Evolutionary conservation across 2,329 filamentous ascomycete species (phyloP), one percentile per base, ranked within the genome.

Genomic region (Lachnum nothofagi): DNA sequence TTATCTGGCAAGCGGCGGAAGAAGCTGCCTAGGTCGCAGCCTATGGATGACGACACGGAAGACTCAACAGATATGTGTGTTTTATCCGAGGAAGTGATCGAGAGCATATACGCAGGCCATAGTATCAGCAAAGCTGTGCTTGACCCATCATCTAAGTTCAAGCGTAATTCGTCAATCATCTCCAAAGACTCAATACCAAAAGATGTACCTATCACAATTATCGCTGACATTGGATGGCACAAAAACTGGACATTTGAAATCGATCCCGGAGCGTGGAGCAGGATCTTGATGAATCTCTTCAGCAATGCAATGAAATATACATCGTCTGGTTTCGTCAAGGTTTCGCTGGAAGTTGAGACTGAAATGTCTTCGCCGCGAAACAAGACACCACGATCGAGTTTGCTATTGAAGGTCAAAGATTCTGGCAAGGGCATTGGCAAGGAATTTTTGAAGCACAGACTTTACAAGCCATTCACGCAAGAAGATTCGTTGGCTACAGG

Each of bases 261-360:
- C 2, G 74, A 82, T 40, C 73, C 77, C 0, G 80, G 80, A 0
- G 74, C 73, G 2, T 64, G 75, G 52, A 67, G 73, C 41, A 53
- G 62, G 38, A 61, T 83, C 40, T 70, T 83, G 41, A 81, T 82
- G 78, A 83, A 83, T 48, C 58, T 83, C 0, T 76, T 82, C 35
- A 77, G 77, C 7, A 84, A 84, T 56, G 73, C 80, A 0, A 69
- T 83, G 58, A 84, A 83, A 60, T 84, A 82, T 49, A 83, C 79
- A 0, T 68, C 71, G 2, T 60, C 65, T 1, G 79, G 79, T 3
- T 74, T 68, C 45, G 71, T 83, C 2, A 68, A 70, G 6, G 65
- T 78, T 3, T 65, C 60, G 2, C 53, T 77, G 27, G 54, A 61
- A 19, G 51, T 64, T 25, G 57, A 63, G 24, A 49, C 59, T 23